Evolutionary conservation across 441 rosid genomes (phyloP).

Genomic region (Erodium moschatum): DNA sequence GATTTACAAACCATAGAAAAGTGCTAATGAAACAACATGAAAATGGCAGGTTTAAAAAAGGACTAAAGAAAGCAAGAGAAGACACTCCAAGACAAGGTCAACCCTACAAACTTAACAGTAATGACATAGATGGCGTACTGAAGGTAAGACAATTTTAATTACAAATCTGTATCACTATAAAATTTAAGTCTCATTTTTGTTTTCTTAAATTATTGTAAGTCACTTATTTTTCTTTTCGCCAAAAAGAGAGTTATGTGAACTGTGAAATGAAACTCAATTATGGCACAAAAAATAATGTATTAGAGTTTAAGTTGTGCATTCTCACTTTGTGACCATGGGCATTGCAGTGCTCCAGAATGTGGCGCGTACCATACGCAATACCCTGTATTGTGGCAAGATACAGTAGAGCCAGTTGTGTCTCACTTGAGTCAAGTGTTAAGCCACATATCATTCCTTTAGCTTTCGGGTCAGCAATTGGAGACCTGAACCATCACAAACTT

Average conservation of each 20-base stretch:
- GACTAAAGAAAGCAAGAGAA: neutral
- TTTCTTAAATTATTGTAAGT: neutral
- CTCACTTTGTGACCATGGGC: conserved; percentile 78
- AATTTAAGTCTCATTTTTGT: neutral
- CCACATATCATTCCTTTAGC: conserved; percentile 75
- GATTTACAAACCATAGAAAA: neutral
- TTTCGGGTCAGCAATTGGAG: conserved; percentile 86
- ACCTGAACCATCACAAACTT: conserved; percentile 42
- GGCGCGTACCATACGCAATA: conserved; percentile 92
- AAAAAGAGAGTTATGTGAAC: neutral
- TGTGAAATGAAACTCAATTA: neutral
- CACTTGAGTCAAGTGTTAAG: conserved; percentile 68
- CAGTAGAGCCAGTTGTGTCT: conserved; percentile 69
- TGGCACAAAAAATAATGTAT: neutral
- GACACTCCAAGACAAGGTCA: neutral
- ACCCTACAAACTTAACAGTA: no score
- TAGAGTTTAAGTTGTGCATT: neutral
- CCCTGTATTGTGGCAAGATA: conserved; percentile 76
- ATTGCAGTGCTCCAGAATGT: conserved; percentile 86
- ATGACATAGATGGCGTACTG: neutral
- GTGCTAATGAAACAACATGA: neutral
- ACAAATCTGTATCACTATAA: neutral
- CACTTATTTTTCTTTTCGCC: neutral
- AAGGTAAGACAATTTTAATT: neutral
- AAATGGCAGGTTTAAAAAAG: neutral